Conservation (phyloP, 192 early-diverging fungal genomes). For the Thamnidium elegans region DNA sequence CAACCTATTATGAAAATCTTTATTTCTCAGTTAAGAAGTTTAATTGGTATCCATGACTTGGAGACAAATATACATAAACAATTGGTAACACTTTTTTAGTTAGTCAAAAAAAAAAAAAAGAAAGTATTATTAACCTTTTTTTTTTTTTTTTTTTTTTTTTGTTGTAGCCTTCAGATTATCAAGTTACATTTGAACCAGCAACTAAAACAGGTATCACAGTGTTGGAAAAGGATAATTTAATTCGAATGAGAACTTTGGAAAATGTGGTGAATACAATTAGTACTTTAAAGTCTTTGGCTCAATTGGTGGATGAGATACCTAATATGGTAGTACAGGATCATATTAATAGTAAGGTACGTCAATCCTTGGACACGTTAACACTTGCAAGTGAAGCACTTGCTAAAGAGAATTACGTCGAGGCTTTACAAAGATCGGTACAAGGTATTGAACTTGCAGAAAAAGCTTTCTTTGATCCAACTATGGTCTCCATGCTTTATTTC, state of each 20-base stretch:
- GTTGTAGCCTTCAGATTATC: conserved; percentile 1
- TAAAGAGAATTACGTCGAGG: conserved; percentile 39
- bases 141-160: neutral
- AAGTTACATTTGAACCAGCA: conserved; percentile 6
- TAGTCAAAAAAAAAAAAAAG: neutral
- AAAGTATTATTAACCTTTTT: neutral
- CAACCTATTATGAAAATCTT: conserved; percentile 77
- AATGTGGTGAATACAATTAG: conserved; percentile 70
- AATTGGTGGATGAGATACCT: conserved; percentile 71
- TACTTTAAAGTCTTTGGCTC: conserved; percentile 79
- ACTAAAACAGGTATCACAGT: conserved; percentile 63
- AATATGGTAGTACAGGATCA: conserved; percentile 93
- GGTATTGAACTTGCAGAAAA: conserved; percentile 73
- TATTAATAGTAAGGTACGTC: conserved; percentile 54
- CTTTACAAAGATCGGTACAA: conserved; percentile 55
- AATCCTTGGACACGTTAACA: conserved; percentile 39
- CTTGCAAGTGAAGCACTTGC: conserved; percentile 37
- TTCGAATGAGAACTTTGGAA: conserved; percentile 65
- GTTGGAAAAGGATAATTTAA: conserved; percentile 79
- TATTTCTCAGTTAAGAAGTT: conserved; percentile 73
- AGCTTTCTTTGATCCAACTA: conserved; percentile 97
- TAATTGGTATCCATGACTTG: conserved; percentile 76
- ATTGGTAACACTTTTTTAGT: neutral
- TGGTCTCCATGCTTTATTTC: conserved; percentile 98
- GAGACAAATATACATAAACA: neutral